Conservation (phyloP, 1,139 yeast species). For the Blastobotrys raffinosifermentans region DNA sequence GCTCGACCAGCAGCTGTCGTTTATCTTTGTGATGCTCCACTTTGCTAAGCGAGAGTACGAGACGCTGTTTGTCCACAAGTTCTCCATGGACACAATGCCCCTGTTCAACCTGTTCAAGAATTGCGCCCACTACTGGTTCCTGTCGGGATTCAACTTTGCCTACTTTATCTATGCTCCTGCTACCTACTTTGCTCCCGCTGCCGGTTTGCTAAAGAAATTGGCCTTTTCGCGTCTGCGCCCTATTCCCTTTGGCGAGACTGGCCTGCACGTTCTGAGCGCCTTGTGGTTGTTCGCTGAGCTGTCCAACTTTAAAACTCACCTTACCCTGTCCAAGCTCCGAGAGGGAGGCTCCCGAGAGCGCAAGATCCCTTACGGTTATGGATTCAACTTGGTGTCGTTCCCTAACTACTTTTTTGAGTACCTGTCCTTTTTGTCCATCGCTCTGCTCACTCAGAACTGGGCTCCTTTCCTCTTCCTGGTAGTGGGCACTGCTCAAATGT, state of each 20-base stretch:
- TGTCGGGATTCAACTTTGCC: constrained; percentile 71
- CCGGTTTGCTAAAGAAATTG: constrained; percentile 17
- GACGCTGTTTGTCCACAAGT: constrained; percentile 74
- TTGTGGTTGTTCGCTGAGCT: constrained; percentile 63
- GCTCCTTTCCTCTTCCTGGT: constrained; percentile 62
- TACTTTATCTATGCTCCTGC: constrained; percentile 65
- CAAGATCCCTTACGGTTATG: constrained; percentile 48
- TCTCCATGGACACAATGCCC: constrained; percentile 92
- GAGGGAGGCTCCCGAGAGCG: constrained; percentile 42
- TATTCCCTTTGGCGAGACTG: constrained; percentile 18
- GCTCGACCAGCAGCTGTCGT: constrained; percentile 49
- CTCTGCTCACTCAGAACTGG: constrained; percentile 71
- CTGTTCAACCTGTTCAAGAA: constrained; percentile 78
- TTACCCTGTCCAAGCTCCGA: constrained; percentile 53
- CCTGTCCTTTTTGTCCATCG: constrained; percentile 63
- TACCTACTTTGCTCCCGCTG: constrained; percentile 24
- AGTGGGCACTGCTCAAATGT: constrained; percentile 76
- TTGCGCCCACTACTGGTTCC: constrained; percentile 83
- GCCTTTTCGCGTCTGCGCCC: constrained; percentile 28
- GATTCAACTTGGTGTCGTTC: constrained; percentile 39
- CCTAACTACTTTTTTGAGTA: constrained; percentile 93
- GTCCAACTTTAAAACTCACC: constrained; percentile 68
- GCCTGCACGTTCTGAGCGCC: constrained; percentile 20
- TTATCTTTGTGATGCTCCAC: constrained; percentile 58
- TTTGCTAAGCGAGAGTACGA: constrained; percentile 85